Evolutionary conservation across 106 monocot species (phyloP), one percentile per base, ranked within the genome.

Genomic region (Xerophyta viscosa): DNA sequence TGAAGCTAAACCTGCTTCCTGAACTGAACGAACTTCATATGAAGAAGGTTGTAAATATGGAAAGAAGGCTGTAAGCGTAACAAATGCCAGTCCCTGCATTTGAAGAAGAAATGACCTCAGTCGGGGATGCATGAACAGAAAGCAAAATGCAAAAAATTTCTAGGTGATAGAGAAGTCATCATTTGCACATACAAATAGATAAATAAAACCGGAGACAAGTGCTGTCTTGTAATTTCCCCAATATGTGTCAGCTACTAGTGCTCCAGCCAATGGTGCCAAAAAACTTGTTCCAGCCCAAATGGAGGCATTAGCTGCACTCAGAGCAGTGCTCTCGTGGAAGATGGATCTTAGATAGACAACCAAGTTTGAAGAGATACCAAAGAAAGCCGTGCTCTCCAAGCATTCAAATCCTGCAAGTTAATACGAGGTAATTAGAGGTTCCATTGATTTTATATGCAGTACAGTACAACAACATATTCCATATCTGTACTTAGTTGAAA

Each of bases 221-320:
- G 69, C 46, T 22, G 64, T 76, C 19, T 47, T 44, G 57, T 69
- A 64, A 30, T 54, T 76, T 22, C 75, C 75, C 63, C 43, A 59
- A 41, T 30, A 69, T 14, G 64, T 20, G 19, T 76, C 75, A 13
- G 69, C 64, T 52, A 76, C 22, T 10, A 69, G 3, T 14, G 75
- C 69, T 51, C 69, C 75, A 24, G 68, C 12, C 29, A 76, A 25
- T 24, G 75, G 59, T 7, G 57, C 49, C 31, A 76, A 50, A 30
- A 39, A 76, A 24, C 31, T 29, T 13, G 69, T 68, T 5, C 69
- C 75, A 22, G 15, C 43, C 75, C 75, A 76, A 24, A 49, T 64
- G 9, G 37, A 25, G 3, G 46, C 59, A 46, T 58, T 69, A 15
- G 25, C 37, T 20, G 75, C 69, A 41, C 29, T 64, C 4, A 63